Conservation (phyloP, 1,284 basidiomycete genomes). For the Pyrrhoderma noxium region DNA sequence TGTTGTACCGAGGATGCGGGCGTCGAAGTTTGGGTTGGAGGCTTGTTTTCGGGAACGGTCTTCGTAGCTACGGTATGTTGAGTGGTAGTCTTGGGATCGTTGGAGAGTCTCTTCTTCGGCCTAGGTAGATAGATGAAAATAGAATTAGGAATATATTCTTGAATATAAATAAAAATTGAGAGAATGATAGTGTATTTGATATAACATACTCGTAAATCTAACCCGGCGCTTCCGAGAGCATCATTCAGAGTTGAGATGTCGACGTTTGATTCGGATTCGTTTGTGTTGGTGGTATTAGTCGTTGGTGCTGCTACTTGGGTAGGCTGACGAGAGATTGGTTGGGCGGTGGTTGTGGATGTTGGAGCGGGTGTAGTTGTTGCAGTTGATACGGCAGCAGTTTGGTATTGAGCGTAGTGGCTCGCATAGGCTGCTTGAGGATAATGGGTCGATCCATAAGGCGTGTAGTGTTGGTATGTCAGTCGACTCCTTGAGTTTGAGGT, state of each 20-base stretch:
- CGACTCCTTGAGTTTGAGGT: conserved; percentile 23
- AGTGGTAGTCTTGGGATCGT: conserved; percentile 52
- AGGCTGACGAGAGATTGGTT: conserved; percentile 17
- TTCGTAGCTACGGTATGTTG: conserved; percentile 53
- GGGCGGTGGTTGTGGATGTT: conserved; percentile 20
- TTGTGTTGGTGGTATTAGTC: not conserved
- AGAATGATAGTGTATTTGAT: too few species aligned
- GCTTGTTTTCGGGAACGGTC: conserved; percentile 72
- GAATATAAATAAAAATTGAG: not conserved
- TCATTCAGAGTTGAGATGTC: conserved; percentile 75
- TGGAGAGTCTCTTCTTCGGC: conserved; percentile 77
- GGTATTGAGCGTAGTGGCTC: conserved; percentile 47
- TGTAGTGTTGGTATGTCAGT: conserved; percentile 38
- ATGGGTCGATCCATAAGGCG: conserved; percentile 28
- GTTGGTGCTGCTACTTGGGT: conserved; percentile 17
- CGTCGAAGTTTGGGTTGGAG: conserved; percentile 54
- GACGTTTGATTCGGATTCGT: conserved; percentile 35
- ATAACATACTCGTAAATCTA: conserved; percentile 61
- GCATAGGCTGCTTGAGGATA: conserved; percentile 40
- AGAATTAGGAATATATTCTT: not conserved
- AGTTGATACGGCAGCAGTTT: conserved; percentile 26
- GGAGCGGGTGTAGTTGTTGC: conserved; percentile 26
- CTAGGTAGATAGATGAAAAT: conserved; percentile 30
- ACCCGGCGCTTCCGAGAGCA: conserved; percentile 74
- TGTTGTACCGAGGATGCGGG: conserved; percentile 48